Base-by-base conservation (phyloP, 1,284 basidiomycete genomes). In the Microbotryum violaceum region DNA sequence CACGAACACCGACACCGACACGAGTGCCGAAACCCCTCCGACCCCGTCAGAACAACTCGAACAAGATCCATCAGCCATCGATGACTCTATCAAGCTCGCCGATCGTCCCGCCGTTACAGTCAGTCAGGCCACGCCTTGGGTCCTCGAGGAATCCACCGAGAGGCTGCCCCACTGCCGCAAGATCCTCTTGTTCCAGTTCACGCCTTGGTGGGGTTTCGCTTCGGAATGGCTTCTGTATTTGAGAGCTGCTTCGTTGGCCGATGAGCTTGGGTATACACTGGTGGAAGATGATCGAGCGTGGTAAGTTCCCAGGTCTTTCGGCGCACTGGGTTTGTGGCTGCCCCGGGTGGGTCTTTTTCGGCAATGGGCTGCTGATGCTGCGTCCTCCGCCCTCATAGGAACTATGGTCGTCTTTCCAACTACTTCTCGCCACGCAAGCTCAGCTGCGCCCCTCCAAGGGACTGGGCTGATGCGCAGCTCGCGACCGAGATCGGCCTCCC, bases 141-240 rank as follows among this genome's bases (percentile, higher is more conserved):
- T 37, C 18, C 29, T 42, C 20, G 27, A 46, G 8, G 49, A 50
- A 4, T 57, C 63, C 5, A 14, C 27, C 8, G 33, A 56, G 2
- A 12, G 49, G 23, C 37, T 64, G 9, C 46, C 57, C 31, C 37
- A 42, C 9, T 64, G 63, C 31, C 42, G 58, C 3, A 52, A 56
- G 37, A 61, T 61, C 47, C 29, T 64, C 16, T 42, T 64, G 14
- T 64, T 58, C 54, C 49, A 54, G 18, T 64, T 64, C 54, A 31
- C 58, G 49, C 63, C 63, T 12, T 64, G 63, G 63, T 64, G 63
- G 63, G 63, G 63, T 2, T 64, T 64, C 46, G 63, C 63, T 6
- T 61, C 59, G 53, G 63, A 64, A 48, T 64, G 56, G 53, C 58
- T 64, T 47, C 63, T 64, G 49, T 64, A 61, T 44, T 56, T 64